Percentiles rank a stretch among this genome's conserved stretches.
Evolutionary conservation across 169 alveolate genomes (phyloP).

Genomic region (Pseudocohnilembus persalinus): DNA sequence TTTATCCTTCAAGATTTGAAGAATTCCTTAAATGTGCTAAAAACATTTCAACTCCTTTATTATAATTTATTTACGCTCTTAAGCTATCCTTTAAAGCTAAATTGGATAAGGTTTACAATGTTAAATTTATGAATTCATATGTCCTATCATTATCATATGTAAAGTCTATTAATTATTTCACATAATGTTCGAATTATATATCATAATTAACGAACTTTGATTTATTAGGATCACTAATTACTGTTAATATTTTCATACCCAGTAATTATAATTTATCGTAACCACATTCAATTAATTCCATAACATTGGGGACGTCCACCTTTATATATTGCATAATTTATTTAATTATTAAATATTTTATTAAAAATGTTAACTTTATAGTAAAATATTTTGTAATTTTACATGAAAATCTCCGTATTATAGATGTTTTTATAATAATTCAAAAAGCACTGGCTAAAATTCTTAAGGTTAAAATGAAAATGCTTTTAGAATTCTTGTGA

Average conservation of each 20-base stretch:
- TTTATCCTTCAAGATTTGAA: slow-evolving; percentile 55
- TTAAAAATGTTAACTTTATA: too few species aligned
- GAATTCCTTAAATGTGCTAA: slow-evolving; percentile 47
- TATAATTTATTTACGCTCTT: slow-evolving; percentile 54
- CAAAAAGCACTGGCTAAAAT: slow-evolving; percentile 44
- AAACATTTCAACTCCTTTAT: slow-evolving; percentile 63
- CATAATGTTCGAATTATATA: slow-evolving; percentile 64
- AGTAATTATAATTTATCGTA: slow-evolving; percentile 47
- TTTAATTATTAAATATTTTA: too few species aligned
- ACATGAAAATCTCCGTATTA: slow-evolving; percentile 42
- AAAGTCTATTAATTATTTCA: slow-evolving; percentile 56
- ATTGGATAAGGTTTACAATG: slow-evolving; percentile 56
- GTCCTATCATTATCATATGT: slow-evolving; percentile 42
- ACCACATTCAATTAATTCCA: slow-evolving; percentile 54
- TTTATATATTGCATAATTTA: too few species aligned
- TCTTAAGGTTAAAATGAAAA: slow-evolving; percentile 49
- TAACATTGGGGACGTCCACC: slow-evolving; percentile 63
- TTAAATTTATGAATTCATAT: slow-evolving; percentile 44
- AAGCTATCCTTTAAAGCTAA: slow-evolving; percentile 66
- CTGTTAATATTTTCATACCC: slow-evolving; percentile 56
- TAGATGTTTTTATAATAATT: slow-evolving; percentile 42
- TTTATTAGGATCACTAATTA: slow-evolving; percentile 50
- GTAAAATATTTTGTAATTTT: too few species aligned
- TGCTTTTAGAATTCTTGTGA: slow-evolving; percentile 56
- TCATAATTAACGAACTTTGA: slow-evolving; percentile 38